phyloP scores from a whole-genome alignment of 1,139 yeast species.

The Saccharomyces hybrid region DNA sequence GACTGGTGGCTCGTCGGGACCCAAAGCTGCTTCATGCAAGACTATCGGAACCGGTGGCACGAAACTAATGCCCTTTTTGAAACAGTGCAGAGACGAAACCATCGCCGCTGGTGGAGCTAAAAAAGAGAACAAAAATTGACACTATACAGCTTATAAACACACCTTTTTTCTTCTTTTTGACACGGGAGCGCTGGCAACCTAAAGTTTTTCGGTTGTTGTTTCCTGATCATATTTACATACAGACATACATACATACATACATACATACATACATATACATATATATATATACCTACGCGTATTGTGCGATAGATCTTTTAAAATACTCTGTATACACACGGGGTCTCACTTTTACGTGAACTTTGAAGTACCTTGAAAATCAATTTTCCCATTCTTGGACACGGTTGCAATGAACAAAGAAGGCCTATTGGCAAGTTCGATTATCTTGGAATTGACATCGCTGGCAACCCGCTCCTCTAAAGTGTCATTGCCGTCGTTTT shows the following conservation, averaged over 20 bases:
- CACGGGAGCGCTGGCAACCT: neutral
- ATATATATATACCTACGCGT: neutral
- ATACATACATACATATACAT: neutral
- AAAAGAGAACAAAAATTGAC: neutral
- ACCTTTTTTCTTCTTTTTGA: neutral
- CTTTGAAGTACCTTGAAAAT: slow-evolving; percentile 19
- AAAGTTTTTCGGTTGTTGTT: neutral
- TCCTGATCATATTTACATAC: neutral
- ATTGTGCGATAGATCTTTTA: neutral
- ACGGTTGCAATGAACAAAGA: slow-evolving; percentile 11
- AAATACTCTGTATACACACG: neutral
- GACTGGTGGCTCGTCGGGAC: neutral
- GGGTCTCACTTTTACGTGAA: slow-evolving; percentile 6
- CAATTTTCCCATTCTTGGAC: slow-evolving; percentile 13
- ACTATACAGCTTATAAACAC: neutral
- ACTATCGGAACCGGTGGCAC: slow-evolving; percentile 93
- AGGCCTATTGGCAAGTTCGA: neutral
- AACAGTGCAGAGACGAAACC: slow-evolving; percentile 95
- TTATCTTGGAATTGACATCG: neutral
- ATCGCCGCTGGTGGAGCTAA: neutral
- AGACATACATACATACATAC: neutral
- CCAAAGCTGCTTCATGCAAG: slow-evolving; percentile 24
- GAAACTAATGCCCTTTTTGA: slow-evolving; percentile 78
- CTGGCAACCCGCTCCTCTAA: neutral
- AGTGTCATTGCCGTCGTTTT: neutral